A percentile compares a stretch with the other conserved stretches of the same genome.
These are phyloP conservation scores for Fusarium udum DNA, from an alignment of 2,329 filamentous ascomycete genomes.

Conservation along the genomic window DNA sequence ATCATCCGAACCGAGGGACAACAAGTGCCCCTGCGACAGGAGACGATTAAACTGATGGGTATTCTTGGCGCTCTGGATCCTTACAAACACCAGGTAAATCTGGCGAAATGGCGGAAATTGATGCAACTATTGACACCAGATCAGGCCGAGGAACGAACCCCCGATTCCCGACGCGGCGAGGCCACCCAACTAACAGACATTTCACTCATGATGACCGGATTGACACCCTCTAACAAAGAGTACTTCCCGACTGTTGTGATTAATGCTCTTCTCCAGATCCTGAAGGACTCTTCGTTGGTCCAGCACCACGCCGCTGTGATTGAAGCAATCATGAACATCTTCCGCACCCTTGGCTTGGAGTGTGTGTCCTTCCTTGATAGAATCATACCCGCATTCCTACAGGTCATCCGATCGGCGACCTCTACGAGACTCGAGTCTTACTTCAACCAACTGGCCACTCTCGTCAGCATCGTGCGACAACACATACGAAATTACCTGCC, in stretches of 20 bases:
- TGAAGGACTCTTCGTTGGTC: slow-evolving; percentile 88
- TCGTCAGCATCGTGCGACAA: slow-evolving; percentile 95
- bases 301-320: slow-evolving; percentile 95
- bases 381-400: slow-evolving; percentile 92
- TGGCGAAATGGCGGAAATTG: neutral
- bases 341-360: slow-evolving; percentile 93
- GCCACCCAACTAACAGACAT: slow-evolving; percentile 84
- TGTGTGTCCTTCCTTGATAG: slow-evolving; percentile 94
- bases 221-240: slow-evolving; percentile 96
- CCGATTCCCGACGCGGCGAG: slow-evolving; percentile 75
- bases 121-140: slow-evolving; percentile 37
- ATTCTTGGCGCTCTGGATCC: slow-evolving; percentile 95
- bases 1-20: slow-evolving; percentile 93
- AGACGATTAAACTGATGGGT: slow-evolving; percentile 96
- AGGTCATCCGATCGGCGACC: slow-evolving; percentile 85
- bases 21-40: slow-evolving; percentile 83
- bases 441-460: slow-evolving; percentile 92
- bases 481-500: slow-evolving; percentile 93
- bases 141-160: slow-evolving; percentile 88
- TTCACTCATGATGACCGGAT: slow-evolving; percentile 95
- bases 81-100: slow-evolving; percentile 82
- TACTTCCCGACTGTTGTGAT: slow-evolving; percentile 99
- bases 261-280: slow-evolving; percentile 89
- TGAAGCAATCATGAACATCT: slow-evolving; percentile 98
- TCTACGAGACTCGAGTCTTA: slow-evolving; percentile 87